Evolutionary conservation across 2,329 filamentous ascomycete species (phyloP), one percentile per base, ranked within the genome.

Genomic region (Fusarium tanahbumbuense): DNA sequence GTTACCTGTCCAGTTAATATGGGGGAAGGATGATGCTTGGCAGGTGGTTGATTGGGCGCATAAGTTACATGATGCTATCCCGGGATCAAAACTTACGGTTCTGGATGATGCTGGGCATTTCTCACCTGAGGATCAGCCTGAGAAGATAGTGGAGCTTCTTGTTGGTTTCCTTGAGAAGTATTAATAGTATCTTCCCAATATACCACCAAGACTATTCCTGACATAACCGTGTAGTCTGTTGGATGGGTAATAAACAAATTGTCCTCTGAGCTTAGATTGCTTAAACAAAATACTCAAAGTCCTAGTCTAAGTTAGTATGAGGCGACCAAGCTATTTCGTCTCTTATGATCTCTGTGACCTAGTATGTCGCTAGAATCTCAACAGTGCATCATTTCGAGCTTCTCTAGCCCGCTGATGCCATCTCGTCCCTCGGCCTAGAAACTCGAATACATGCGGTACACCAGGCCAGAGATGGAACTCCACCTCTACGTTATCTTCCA

Each of bases 21-120:
- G 77, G 77, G 78, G 77, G 4, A 68, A 64, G 1, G 63, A 79
- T 27, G 78, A 80, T 60, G 52, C 37, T 8, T 80, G 76, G 77
- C 77, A 79, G 54, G 67, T 74, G 0, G 58, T 76, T 37, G 72
- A 75, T 40, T 79, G 78, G 78, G 77, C 75, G 8, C 47, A 73
- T n/a, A 78, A 74, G 34, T 68, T 79, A 7, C 68, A 76, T 18
- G 30, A 59, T 13, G 70, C 76, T 2, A 78, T 80, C 54, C 77
- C 78, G 5, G 72, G 74, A 1, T 78, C 76, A 1, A 44, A 74
- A 6, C 59, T 80, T 18, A 60, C 56, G 3, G 56, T 79, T 20
- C 18, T 79, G 13, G 60, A 79, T 9, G 58, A 75, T 23, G 72
- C 72, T 27, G 75, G 76, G 1, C 76, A 78, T 34, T 80, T 79